Evolutionary conservation across 768 basidiomycete species (phyloP).

Genomic region (Pulveroboletus sp.): DNA sequence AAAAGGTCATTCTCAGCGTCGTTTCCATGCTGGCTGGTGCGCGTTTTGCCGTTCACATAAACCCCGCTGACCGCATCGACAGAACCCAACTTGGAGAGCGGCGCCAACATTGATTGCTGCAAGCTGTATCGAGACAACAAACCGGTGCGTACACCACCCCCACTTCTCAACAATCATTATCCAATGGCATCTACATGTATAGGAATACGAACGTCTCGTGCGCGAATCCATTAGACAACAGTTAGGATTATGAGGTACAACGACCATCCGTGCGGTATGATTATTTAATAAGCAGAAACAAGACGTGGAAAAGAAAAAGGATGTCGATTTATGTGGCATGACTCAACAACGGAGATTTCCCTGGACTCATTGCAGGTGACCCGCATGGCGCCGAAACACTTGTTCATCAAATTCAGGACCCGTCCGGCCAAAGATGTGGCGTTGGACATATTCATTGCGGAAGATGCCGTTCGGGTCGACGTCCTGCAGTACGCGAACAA

Average conservation of each 20-base stretch:
- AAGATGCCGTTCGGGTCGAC: constrained; percentile 79
- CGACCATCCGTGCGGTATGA: constrained; percentile 1
- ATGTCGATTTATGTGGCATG: not conserved
- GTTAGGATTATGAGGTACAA: constrained; percentile 60
- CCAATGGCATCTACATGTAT: not conserved
- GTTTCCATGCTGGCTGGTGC: constrained; percentile 94
- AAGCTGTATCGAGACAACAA: constrained; percentile 93
- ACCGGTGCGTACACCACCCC: constrained; percentile 34
- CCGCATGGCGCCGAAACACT: constrained; percentile 42
- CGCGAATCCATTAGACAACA: constrained; percentile 81
- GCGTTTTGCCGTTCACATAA: not conserved
- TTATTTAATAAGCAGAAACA: too few species aligned
- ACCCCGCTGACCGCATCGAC: not conserved
- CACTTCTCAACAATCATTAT: not conserved
- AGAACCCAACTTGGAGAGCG: constrained; percentile 98
- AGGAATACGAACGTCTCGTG: constrained; percentile 89
- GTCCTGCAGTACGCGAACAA: constrained; percentile 57
- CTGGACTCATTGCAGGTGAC: constrained; percentile 7
- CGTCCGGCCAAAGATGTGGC: constrained; percentile 75
- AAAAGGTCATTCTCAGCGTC: constrained; percentile 95
- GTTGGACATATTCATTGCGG: constrained; percentile 84
- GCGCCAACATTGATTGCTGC: constrained; percentile 96
- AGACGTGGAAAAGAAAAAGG: too few species aligned
- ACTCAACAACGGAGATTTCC: constrained; percentile 6
- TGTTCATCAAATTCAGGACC: constrained; percentile 38